Conservation (phyloP, 768 basidiomycete genomes). For the Hericium alpestre region DNA sequence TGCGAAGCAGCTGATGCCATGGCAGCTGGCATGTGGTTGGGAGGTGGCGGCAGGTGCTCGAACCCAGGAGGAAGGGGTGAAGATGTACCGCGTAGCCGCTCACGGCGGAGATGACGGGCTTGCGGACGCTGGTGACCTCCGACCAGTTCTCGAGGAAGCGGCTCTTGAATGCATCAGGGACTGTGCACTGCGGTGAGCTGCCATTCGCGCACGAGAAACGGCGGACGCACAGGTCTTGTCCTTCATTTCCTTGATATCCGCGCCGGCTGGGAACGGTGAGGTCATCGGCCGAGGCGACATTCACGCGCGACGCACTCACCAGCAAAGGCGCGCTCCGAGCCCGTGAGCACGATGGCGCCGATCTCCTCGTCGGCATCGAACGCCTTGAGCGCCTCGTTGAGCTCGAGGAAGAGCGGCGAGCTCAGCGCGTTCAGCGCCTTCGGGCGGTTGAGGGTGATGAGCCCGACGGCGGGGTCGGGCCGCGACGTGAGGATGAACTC, state of each 20-base stretch:
- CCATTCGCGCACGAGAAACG: slow-evolving; percentile 19
- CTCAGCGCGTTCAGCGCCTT: slow-evolving; percentile 84
- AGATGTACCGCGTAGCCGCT: slow-evolving; percentile 80
- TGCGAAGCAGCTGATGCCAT: too few relatives aligned
- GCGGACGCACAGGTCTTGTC: slow-evolving; percentile 70
- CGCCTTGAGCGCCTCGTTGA: slow-evolving; percentile 48
- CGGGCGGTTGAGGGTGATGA: slow-evolving; percentile 82
- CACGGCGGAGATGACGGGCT: slow-evolving; percentile 94
- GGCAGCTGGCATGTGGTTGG: too few relatives aligned
- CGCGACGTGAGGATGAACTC: slow-evolving; percentile 58
- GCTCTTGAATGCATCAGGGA: slow-evolving; percentile 76
- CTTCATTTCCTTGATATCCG: slow-evolving; percentile 99
- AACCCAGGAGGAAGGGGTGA: neutral
- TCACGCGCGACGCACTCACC: slow-evolving; percentile 36
- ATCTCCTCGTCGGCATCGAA: slow-evolving; percentile 63
- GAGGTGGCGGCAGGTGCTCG: too few relatives aligned
- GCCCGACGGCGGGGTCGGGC: slow-evolving; percentile 57
- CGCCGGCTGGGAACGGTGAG: slow-evolving; percentile 52
- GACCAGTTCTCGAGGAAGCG: slow-evolving; percentile 85
- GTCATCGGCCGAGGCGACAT: neutral
- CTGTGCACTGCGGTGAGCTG: slow-evolving; percentile 33
- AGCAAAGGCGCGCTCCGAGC: slow-evolving; percentile 87
- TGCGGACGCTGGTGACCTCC: slow-evolving; percentile 58
- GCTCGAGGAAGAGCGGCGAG: slow-evolving; percentile 67
- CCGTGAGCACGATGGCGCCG: slow-evolving; percentile 85